Percentiles rank a stretch among this genome's conserved stretches.
These are phyloP conservation scores for Rhizopogon rudus DNA, from an alignment of 768 basidiomycete genomes.

Conservation along the genomic window DNA sequence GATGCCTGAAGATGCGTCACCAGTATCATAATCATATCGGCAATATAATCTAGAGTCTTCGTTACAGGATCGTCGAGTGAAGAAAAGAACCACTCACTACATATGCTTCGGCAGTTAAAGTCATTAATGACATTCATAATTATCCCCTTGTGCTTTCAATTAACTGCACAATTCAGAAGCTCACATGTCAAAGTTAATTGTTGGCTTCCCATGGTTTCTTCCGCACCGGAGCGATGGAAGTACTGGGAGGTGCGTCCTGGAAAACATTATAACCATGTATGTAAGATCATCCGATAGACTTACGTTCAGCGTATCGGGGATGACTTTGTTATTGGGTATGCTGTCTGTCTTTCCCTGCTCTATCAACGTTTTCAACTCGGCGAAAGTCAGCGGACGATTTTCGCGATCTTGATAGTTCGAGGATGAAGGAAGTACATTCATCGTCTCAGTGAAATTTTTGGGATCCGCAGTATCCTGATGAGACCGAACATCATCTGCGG, in stretches of 20 bases:
- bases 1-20: neutral
- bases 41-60: neutral
- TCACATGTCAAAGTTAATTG: conserved; percentile 11
- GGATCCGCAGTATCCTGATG: conserved; percentile 9
- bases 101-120: neutral
- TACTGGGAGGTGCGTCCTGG: conserved; percentile 53
- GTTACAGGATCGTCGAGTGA: neutral
- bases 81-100: neutral
- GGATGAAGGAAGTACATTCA: conserved; percentile 3
- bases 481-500: conserved; percentile 22
- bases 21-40: neutral
- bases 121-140: neutral
- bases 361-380: conserved; percentile 66
- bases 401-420: conserved; percentile 19
- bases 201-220: conserved; percentile 68
- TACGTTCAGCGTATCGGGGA: conserved; percentile 66
- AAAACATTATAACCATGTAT: neutral
- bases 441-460: neutral
- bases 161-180: neutral
- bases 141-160: neutral
- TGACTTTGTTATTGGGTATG: conserved; percentile 75
- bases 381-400: conserved; percentile 52
- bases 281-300: conserved; percentile 15
- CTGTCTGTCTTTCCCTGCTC: conserved; percentile 65
- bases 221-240: conserved; percentile 43